These are phyloP conservation scores for Elongisporangium prolatum DNA, from an alignment of 352 stramenopile genomes.

Conservation along the genomic window DNA sequence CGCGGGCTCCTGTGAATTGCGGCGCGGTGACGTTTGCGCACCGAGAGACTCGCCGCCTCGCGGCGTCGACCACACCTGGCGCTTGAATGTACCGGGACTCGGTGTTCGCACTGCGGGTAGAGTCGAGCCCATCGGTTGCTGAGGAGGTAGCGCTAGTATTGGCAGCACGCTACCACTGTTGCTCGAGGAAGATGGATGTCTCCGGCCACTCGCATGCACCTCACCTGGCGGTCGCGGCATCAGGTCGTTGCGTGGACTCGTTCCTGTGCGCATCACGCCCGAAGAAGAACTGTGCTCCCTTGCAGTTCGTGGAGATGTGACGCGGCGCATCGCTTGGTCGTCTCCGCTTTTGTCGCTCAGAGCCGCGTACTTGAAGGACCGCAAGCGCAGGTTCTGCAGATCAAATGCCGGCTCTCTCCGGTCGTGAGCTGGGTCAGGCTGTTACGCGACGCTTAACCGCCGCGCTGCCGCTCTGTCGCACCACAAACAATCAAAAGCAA, in stretches of 20 bases:
- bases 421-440: neutral
- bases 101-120: slow-evolving; percentile 5
- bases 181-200: slow-evolving; percentile 2
- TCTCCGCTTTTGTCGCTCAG: neutral
- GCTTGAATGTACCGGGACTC: slow-evolving; percentile 28
- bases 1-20: slow-evolving; percentile 1
- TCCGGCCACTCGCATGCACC: slow-evolving; percentile 11
- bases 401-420: neutral
- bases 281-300: neutral
- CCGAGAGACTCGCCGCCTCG: slow-evolving; percentile 15
- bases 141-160: slow-evolving; percentile 16
- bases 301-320: neutral
- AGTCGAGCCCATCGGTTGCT: slow-evolving; percentile 1
- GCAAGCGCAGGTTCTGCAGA: neutral
- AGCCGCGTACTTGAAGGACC: neutral
- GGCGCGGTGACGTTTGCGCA: slow-evolving; percentile 12
- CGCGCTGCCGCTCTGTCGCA: neutral
- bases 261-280: slow-evolving; percentile 2
- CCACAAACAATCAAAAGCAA: neutral
- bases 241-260: slow-evolving; percentile 27
- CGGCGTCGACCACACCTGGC: slow-evolving; percentile 42
- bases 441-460: neutral
- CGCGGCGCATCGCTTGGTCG: neutral
- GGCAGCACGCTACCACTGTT: slow-evolving; percentile 32
- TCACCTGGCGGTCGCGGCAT: slow-evolving; percentile 10